Conservation (phyloP, 2,329 filamentous ascomycete genomes). For the Epichloe sibirici region DNA sequence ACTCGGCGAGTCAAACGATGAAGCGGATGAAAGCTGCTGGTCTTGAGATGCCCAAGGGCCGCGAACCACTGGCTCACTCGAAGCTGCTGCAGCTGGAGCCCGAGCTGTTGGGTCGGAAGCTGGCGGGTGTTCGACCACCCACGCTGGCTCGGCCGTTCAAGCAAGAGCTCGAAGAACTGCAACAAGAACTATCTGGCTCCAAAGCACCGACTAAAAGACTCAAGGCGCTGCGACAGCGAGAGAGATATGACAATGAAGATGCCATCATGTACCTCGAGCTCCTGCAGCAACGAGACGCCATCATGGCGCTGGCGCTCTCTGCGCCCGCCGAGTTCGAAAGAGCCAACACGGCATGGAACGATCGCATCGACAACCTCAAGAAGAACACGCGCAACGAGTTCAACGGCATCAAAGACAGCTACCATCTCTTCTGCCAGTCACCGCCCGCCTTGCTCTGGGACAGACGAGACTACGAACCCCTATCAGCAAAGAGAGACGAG, state of each 20-base stretch:
- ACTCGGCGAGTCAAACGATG: conserved; percentile 28
- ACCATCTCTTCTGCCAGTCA: conserved; percentile 35
- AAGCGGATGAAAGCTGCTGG: conserved; percentile 34
- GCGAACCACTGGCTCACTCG: conserved; percentile 24
- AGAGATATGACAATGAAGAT: conserved; percentile 13
- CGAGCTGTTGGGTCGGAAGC: conserved; percentile 10
- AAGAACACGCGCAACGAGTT: conserved; percentile 25
- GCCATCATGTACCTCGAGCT: conserved; percentile 17
- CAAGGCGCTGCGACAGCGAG: conserved; percentile 17
- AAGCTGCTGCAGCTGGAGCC: conserved; percentile 13
- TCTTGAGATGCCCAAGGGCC: conserved; percentile 30
- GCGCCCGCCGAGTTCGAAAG: conserved; percentile 15
- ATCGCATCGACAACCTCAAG: conserved; percentile 19
- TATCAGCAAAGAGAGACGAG: conserved; percentile 45
- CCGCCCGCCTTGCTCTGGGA: conserved; percentile 54
- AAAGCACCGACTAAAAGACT: conserved; percentile 11
- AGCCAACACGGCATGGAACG: conserved; percentile 23
- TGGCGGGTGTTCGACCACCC: conserved; percentile 20
- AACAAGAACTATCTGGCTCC: conserved; percentile 15
- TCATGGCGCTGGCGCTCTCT: conserved; percentile 11
- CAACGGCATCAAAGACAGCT: conserved; percentile 37
- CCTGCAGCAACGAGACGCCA: conserved; percentile 20
- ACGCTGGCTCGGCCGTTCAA: conserved; percentile 27
- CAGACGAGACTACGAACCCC: conserved; percentile 55
- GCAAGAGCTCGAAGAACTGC: conserved; percentile 28